Conservation (phyloP, 345 rosid species). For the Acer negundo region DNA sequence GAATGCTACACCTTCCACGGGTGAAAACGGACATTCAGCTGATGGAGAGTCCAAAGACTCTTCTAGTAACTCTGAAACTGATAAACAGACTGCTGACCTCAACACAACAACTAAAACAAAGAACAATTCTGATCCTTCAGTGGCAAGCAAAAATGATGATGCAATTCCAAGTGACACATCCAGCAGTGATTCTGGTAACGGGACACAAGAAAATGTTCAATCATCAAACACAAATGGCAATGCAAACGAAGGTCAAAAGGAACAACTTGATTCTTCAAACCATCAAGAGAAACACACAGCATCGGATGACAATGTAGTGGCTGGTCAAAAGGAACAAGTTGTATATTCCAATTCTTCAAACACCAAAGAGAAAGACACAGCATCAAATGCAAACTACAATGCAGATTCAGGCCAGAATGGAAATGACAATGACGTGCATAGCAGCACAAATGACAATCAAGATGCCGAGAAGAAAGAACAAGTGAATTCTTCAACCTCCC, state of each 20-base stretch:
- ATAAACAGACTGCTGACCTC: slow-evolving; percentile 27
- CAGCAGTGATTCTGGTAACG: slow-evolving; percentile 24
- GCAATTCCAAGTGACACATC: slow-evolving; percentile 21
- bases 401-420: slow-evolving; percentile 37
- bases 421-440: slow-evolving; percentile 19
- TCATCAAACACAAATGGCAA: slow-evolving; percentile 31
- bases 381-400: slow-evolving; percentile 17
- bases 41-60: slow-evolving; percentile 36
- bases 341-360: slow-evolving; percentile 13
- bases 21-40: slow-evolving; percentile 34
- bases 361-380: slow-evolving; percentile 23
- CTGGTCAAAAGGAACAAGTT: slow-evolving; percentile 24
- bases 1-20: slow-evolving; percentile 35
- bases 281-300: slow-evolving; percentile 29
- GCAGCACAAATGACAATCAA: slow-evolving; percentile 19
- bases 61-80: slow-evolving; percentile 25
- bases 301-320: slow-evolving; percentile 25
- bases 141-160: slow-evolving; percentile 12
- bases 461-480: slow-evolving; percentile 32
- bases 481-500: slow-evolving; percentile 31
- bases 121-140: slow-evolving; percentile 13
- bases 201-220: slow-evolving; percentile 28
- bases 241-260: slow-evolving; percentile 26
- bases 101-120: slow-evolving; percentile 18
- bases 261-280: slow-evolving; percentile 33